A percentile compares a stretch with the other conserved stretches of the same genome.
Conservation (phyloP, 106 monocot genomes). For the Vanilla planifolia region DNA sequence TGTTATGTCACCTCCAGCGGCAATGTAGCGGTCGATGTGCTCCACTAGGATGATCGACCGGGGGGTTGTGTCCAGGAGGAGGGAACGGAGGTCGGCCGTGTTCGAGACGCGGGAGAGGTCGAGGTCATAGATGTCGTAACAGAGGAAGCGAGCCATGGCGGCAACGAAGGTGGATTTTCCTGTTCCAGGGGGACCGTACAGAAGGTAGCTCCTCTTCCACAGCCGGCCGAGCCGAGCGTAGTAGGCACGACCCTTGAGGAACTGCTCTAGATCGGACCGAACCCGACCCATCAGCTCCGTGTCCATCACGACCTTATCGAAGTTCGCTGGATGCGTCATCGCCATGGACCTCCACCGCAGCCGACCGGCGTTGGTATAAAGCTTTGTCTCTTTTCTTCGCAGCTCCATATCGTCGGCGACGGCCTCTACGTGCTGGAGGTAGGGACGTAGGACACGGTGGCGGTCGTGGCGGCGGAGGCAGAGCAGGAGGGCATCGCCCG, state of each 20-base stretch:
- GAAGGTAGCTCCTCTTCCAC: constrained; percentile 74
- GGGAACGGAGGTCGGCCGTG: constrained; percentile 22
- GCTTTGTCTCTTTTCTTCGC: constrained; percentile 25
- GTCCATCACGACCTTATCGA: constrained; percentile 60
- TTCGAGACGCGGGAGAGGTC: constrained; percentile 29
- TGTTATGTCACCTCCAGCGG: constrained; percentile 1
- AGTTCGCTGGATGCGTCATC: constrained; percentile 56
- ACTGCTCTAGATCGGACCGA: constrained; percentile 42
- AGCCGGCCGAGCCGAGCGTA: constrained; percentile 55
- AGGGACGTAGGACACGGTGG: constrained; percentile 55
- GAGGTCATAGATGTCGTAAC: constrained; percentile 63
- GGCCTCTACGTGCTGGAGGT: constrained; percentile 58
- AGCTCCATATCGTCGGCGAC: constrained; percentile 40
- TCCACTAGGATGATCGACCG: constrained; percentile 64
- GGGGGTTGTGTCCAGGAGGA: constrained; percentile 47
- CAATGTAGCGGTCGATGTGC: constrained; percentile 51
- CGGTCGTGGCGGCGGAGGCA: constrained; percentile 43
- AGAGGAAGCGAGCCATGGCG: constrained; percentile 62
- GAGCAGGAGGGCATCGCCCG: constrained; percentile 9
- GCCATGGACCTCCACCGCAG: constrained; percentile 26
- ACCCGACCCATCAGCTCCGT: constrained; percentile 43
- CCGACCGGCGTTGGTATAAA: constrained; percentile 22
- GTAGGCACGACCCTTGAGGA: constrained; percentile 44
- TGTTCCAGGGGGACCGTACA: constrained; percentile 66
- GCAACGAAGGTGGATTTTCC: constrained; percentile 66